Percentiles rank a stretch among this genome's conserved stretches.
These are phyloP conservation scores for Albatrellus ellisii DNA, from an alignment of 768 basidiomycete species.

Conservation along the genomic window DNA sequence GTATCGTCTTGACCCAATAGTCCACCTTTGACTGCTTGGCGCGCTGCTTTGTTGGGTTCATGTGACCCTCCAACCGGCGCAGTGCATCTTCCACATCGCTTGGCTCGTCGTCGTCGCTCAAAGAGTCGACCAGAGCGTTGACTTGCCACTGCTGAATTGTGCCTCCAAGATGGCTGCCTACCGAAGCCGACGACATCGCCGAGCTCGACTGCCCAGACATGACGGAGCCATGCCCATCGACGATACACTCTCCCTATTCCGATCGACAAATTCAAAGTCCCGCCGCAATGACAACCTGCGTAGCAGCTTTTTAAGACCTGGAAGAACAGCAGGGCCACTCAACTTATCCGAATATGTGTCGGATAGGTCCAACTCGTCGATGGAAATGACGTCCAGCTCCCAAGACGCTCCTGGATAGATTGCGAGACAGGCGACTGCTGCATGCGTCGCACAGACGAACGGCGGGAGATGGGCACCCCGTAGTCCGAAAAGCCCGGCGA, in stretches of 20 bases:
- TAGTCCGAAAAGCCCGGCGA: constrained; percentile 12
- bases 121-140: constrained; percentile 57
- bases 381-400: constrained; percentile 61
- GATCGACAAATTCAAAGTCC: constrained; percentile 69
- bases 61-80: constrained; percentile 71
- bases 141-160: constrained; percentile 73
- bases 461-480: constrained; percentile 7
- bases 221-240: constrained; percentile 61
- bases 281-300: constrained; percentile 60
- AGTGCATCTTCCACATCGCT: constrained; percentile 81
- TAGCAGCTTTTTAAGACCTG: constrained; percentile 34
- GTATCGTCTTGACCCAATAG: constrained; percentile 67
- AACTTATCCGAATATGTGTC: constrained; percentile 56
- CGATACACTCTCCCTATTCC: constrained; percentile 59
- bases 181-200: constrained; percentile 26
- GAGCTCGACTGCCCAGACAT: constrained; percentile 31
- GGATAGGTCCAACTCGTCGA: constrained; percentile 73
- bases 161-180: constrained; percentile 26
- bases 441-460: no score
- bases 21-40: constrained; percentile 70
- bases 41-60: constrained; percentile 57
- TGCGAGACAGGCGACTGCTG: constrained; percentile 6
- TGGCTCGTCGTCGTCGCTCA: constrained; percentile 60
- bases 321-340: constrained; percentile 21
- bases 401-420: no score